Evolutionary conservation across 352 stramenopile genomes (phyloP), one percentile per base, ranked within the genome.

Genomic region (Pythium aquatile): DNA sequence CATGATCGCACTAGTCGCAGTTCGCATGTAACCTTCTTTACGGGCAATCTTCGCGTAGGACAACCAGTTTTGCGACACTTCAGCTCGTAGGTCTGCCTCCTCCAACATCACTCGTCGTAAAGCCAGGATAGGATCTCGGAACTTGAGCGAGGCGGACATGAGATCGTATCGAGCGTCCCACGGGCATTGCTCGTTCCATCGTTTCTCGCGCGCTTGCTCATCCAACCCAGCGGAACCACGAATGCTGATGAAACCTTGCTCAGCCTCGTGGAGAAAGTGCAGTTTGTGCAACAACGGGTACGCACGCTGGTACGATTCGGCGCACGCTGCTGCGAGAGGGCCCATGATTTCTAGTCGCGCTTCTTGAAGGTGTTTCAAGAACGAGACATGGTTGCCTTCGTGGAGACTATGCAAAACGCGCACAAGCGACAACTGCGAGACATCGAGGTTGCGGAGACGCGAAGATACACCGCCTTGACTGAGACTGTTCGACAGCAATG

Each of bases 61-160:
- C 9, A 96, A 66, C 87, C 87, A 96, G 52, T 93, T 94, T 16
- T 80, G 72, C 1, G 82, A 90, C n/a, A 93, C 84, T 59, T 91
- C 74, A 5, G 76, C 76, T 28, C 52, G 73, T 26, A 93, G 62
- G 2, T 77, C 74, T n/a, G 81, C 79, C 65, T 91, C 76, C 33
- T 87, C 76, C 1, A 97, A 59, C 63, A 97, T 77, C 6, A 94
- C 75, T 26, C 89, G 81, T 8, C 87, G 83, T 14, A 95, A 72
- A 29, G 89, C 89, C 29, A 97, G 68, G 61, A 97, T 88, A 8
- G 85, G 87, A 37, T 94, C 85, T 42, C 87, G 75, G 53, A 91
- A 94, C 55, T 92, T 91, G 2, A 97, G 70, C 4, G 87, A 86
- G n/a, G 83, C 75, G 33, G 86, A 75, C 61, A 96, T 78, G 2